phyloP scores from a whole-genome alignment of 176 grass and related monocot species.

The Saccharum officinarum region DNA sequence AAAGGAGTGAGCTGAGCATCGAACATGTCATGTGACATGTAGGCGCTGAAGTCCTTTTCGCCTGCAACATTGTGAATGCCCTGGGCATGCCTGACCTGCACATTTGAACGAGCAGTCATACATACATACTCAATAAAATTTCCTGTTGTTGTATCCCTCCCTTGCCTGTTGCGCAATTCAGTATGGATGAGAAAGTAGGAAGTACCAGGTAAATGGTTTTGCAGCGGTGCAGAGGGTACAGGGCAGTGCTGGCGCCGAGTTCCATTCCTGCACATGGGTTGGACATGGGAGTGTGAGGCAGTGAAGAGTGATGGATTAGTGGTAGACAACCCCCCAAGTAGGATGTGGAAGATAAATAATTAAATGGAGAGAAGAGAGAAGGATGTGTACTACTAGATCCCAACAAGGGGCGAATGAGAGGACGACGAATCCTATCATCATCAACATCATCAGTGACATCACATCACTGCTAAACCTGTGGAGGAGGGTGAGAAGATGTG shows the following conservation, averaged over 20 bases:
- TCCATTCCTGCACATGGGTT: conserved; percentile 38
- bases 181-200: neutral
- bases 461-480: neutral
- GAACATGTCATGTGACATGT: conserved; percentile 47
- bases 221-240: conserved; percentile 81
- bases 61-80: conserved; percentile 88
- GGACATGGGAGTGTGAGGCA: neutral
- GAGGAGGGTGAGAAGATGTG: neutral
- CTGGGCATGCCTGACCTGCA: conserved; percentile 94
- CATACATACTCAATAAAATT: neutral
- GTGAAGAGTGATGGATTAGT: neutral
- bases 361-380: neutral
- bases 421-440: neutral
- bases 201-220: conserved; percentile 88
- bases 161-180: neutral
- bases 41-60: conserved; percentile 57
- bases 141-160: too few relatives aligned
- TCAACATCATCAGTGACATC: neutral
- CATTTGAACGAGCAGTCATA: neutral
- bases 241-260: conserved; percentile 28
- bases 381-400: neutral
- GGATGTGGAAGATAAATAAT: neutral
- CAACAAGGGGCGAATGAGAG: neutral
- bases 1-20: conserved; percentile 69
- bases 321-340: neutral